Evolutionary conservation across 192 early-diverging fungal genomes (phyloP).

Genomic region (Piromyces finnis): DNA sequence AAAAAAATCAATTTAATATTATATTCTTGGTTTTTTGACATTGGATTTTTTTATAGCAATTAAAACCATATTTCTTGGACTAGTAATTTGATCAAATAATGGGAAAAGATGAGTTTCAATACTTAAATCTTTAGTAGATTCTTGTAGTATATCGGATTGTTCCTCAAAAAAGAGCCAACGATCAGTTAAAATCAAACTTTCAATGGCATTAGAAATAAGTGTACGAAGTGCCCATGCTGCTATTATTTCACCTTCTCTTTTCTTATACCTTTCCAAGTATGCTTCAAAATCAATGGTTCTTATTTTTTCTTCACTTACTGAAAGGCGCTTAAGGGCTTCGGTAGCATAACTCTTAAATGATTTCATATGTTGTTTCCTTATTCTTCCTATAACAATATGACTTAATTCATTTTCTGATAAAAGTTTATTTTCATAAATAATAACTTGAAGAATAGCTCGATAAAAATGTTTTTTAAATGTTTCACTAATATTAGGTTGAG

Average conservation of each 20-base stretch:
- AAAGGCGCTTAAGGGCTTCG: slow-evolving; percentile 39
- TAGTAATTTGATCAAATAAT: slow-evolving; percentile 37
- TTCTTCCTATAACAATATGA: background rate
- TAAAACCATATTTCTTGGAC: slow-evolving; percentile 47
- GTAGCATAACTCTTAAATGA: slow-evolving; percentile 27
- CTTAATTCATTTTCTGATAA: slow-evolving; percentile 1
- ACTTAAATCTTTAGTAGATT: slow-evolving; percentile 1
- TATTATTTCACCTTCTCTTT: slow-evolving; percentile 30
- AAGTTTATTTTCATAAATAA: slow-evolving; percentile 5
- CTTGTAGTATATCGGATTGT: slow-evolving; percentile 8
- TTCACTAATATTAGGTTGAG: slow-evolving; percentile 26
- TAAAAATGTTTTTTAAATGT: slow-evolving; percentile 51
- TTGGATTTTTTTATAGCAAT: slow-evolving; percentile 25
- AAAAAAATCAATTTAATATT: too few species aligned
- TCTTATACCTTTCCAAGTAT: slow-evolving; percentile 10
- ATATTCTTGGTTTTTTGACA: background rate
- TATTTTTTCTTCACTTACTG: slow-evolving; percentile 17
- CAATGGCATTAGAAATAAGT: slow-evolving; percentile 51
- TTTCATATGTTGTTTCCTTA: slow-evolving; percentile 3
- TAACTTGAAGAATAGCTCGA: slow-evolving; percentile 48
- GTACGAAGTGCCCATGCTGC: slow-evolving; percentile 67
- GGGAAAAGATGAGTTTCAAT: slow-evolving; percentile 24
- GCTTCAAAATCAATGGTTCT: slow-evolving; percentile 12
- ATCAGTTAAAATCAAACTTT: slow-evolving; percentile 62
- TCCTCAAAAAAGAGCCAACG: slow-evolving; percentile 47